Conservation (phyloP, 2,329 filamentous ascomycete species). For the Coleophoma eucalyptorum region DNA sequence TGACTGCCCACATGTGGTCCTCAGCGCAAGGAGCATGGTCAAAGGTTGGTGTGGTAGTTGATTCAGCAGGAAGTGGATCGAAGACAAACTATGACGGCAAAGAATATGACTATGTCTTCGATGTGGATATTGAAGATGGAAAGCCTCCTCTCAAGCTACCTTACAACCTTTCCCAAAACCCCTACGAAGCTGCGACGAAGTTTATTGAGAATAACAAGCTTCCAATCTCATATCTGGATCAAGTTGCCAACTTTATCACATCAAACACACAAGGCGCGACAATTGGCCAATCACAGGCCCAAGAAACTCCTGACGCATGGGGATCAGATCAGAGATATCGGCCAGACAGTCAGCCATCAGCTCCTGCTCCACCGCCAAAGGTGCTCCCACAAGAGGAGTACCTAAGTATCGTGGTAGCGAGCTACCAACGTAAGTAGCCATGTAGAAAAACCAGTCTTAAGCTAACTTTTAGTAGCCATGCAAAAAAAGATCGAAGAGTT, state of each 20-base stretch:
- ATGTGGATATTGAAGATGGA: slow-evolving; percentile 93
- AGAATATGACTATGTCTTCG: slow-evolving; percentile 94
- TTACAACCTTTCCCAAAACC: slow-evolving; percentile 88
- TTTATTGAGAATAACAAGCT: slow-evolving; percentile 89
- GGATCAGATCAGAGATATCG: slow-evolving; percentile 76
- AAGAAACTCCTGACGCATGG: slow-evolving; percentile 61
- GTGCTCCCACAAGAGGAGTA: slow-evolving; percentile 77
- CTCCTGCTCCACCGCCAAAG: slow-evolving; percentile 43
- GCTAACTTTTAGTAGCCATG: slow-evolving; percentile 45
- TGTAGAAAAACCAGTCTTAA: slow-evolving; percentile 10
- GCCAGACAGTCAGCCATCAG: slow-evolving; percentile 57
- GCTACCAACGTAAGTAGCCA: slow-evolving; percentile 35
- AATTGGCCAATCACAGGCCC: slow-evolving; percentile 58
- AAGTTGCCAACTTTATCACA: slow-evolving; percentile 88
- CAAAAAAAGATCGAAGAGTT: slow-evolving; percentile 73
- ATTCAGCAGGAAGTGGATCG: slow-evolving; percentile 74
- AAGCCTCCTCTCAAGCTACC: slow-evolving; percentile 91
- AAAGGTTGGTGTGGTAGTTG: slow-evolving; percentile 90
- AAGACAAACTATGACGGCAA: slow-evolving; percentile 75
- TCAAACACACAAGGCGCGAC: slow-evolving; percentile 85
- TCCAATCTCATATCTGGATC: slow-evolving; percentile 81
- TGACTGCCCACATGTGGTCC: slow-evolving; percentile 90
- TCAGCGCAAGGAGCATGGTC: slow-evolving; percentile 68
- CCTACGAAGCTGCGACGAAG: slow-evolving; percentile 85
- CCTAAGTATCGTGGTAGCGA: slow-evolving; percentile 71